phyloP scores from a whole-genome alignment of 805 yeast species.

The Sugiyamaella lignohabitans region DNA sequence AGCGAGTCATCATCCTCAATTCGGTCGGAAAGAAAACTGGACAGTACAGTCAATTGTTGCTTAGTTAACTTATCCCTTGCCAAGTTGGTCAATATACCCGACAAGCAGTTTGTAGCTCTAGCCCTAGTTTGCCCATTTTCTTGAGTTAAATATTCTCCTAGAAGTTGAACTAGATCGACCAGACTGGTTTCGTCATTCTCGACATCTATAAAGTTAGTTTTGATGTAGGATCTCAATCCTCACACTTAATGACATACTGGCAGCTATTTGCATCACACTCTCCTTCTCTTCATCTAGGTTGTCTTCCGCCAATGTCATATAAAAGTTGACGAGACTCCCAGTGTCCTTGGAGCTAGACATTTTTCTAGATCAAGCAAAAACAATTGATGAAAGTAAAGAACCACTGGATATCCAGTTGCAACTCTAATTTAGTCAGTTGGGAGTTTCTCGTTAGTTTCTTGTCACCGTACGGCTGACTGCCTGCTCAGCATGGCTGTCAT shows the following conservation, averaged over 20 bases:
- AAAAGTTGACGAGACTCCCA: slow-evolving; percentile 29
- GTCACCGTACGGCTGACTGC: too few relatives aligned
- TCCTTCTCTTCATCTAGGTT: slow-evolving; percentile 27
- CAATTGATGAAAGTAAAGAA: too few relatives aligned
- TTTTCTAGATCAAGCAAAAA: too few relatives aligned
- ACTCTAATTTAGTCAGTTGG: too few relatives aligned
- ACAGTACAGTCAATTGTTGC: slow-evolving; percentile 32
- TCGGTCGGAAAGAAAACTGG: slow-evolving; percentile 55
- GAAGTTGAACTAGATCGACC: slow-evolving; percentile 47
- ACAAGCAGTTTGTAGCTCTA: slow-evolving; percentile 39
- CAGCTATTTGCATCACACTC: slow-evolving; percentile 24
- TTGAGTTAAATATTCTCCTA: slow-evolving; percentile 60
- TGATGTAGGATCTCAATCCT: not conserved
- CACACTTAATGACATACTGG: slow-evolving; percentile 11
- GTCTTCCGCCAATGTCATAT: slow-evolving; percentile 36
- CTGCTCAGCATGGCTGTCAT: too few relatives aligned
- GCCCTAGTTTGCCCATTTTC: slow-evolving; percentile 39
- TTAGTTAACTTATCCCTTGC: slow-evolving; percentile 29
- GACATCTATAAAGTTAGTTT: slow-evolving; percentile 17
- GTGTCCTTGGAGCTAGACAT: too few relatives aligned
- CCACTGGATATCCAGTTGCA: too few relatives aligned
- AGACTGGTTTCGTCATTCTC: slow-evolving; percentile 32
- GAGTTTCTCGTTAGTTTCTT: too few relatives aligned
- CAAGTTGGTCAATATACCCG: slow-evolving; percentile 34
- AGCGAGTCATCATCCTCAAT: slow-evolving; percentile 52